Conservation (phyloP, 2,329 filamentous ascomycete species). For the Exophiala viscosa region DNA sequence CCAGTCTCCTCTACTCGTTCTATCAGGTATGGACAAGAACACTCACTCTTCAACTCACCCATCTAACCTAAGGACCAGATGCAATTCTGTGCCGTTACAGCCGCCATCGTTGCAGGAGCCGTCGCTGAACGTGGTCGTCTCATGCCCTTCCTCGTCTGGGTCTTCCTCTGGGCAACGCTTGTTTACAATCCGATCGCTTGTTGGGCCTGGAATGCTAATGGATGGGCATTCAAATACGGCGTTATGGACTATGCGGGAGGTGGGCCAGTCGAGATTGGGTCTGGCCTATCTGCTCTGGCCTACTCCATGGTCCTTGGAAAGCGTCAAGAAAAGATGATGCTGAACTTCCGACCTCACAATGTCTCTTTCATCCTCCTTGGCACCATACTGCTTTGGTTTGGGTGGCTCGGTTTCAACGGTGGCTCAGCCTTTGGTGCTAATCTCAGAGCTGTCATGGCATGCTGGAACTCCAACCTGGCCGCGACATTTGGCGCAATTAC, state of each 20-base stretch:
- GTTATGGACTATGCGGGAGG: slow-evolving; percentile 96
- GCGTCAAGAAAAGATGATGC: slow-evolving; percentile 98
- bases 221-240: slow-evolving; percentile 87
- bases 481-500: slow-evolving; percentile 88
- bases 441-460: slow-evolving; percentile 89
- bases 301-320: slow-evolving; percentile 95
- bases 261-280: slow-evolving; percentile 94
- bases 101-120: slow-evolving; percentile 83
- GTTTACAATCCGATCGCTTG: slow-evolving; percentile 96
- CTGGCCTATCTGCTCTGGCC: slow-evolving; percentile 85
- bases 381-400: slow-evolving; percentile 95
- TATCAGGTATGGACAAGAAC: slow-evolving; percentile 65
- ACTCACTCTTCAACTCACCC: background rate
- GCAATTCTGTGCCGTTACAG: slow-evolving; percentile 95
- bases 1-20: slow-evolving; percentile 87
- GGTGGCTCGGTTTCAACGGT: slow-evolving; percentile 98
- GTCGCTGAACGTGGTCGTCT: slow-evolving; percentile 92
- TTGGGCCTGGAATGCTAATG: slow-evolving; percentile 95
- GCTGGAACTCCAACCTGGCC: slow-evolving; percentile 95
- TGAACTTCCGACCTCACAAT: slow-evolving; percentile 99
- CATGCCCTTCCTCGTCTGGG: slow-evolving; percentile 90
- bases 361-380: slow-evolving; percentile 95
- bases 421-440: slow-evolving; percentile 92
- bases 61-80: slow-evolving; percentile 54
- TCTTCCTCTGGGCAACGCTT: slow-evolving; percentile 92